Evolutionary conservation across 1,284 basidiomycete species (phyloP), one percentile per base, ranked within the genome.

Genomic region (Sutorius eximius): DNA sequence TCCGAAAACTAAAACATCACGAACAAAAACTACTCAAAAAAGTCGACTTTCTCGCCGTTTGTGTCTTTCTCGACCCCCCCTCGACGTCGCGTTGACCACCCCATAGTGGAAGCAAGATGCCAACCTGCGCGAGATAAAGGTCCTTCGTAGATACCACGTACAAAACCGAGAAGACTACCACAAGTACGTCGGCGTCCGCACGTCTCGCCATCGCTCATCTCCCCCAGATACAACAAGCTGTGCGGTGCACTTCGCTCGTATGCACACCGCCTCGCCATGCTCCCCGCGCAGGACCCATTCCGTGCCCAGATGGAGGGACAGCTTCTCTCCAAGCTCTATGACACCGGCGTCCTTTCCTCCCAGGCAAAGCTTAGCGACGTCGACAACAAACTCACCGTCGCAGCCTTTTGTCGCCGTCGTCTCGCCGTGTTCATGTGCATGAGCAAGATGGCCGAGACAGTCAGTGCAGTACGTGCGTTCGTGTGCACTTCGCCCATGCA

Each of bases 131-230:
- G 96, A 99, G 78, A 85, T 94, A 73, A 94, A 91, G 72, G 91
- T 99, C 54, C 92, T 99, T 87, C 85, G 96, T 43, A 79, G 95
- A 57, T 99, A 98, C 72, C 96, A 99, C 75, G 83, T 98, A 59
- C 94, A 96, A 70, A 82, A 94, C 74, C 77, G 94, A 64, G 95
- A 98, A 59, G 95, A 99, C 75, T 98, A 99, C 73, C 90, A 94
- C 82, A 95, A 95, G 85, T n/a, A n/a, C n/a, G n/a, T 93, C 61
- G 59, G 55, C 37, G 24, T 27, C 51, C 34, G 3, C 24, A 24
- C 49, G 49, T 27, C 24, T 27, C 24, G 32, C 44, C 40, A 5
- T 42, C 42, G 13, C 56, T 56, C 50, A 52, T 57, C 44, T 49
- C 34, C 45, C 49, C 16, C 68, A 93, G 91, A 65, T 98, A 99